Conservation (phyloP, 2,329 filamentous ascomycete species). For the Trichoderma cornu-damae region DNA sequence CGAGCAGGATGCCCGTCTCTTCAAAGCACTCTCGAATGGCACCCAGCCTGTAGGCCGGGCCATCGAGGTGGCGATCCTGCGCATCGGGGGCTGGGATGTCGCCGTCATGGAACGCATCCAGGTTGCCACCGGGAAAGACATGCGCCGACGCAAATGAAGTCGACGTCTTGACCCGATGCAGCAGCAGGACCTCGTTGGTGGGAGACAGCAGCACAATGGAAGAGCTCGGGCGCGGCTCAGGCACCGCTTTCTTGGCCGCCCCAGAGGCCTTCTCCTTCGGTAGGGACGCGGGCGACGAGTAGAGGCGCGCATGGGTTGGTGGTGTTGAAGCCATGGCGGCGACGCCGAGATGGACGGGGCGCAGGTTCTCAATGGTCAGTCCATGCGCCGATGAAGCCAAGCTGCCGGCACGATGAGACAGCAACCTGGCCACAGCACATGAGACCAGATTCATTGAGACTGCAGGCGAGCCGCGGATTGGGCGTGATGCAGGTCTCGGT, state of each 20-base stretch:
- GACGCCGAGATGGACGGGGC: neutral
- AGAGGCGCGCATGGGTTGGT: conserved; percentile 3
- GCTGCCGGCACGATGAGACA: conserved; percentile 3
- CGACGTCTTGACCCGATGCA: conserved; percentile 79
- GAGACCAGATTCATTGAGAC: conserved; percentile 15
- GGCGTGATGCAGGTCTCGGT: neutral
- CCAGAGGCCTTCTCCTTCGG: conserved; percentile 15
- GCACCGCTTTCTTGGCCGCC: conserved; percentile 26
- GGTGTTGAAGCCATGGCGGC: conserved; percentile 12
- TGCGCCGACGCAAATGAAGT: conserved; percentile 85
- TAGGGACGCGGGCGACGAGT: conserved; percentile 17
- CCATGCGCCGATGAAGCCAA: neutral
- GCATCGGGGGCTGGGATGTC: conserved; percentile 42
- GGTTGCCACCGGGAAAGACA: conserved; percentile 89
- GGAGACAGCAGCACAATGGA: conserved; percentile 84
- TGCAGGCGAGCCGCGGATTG: neutral
- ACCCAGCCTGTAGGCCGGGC: conserved; percentile 67
- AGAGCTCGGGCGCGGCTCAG: conserved; percentile 58
- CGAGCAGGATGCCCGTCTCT: conserved; percentile 84
- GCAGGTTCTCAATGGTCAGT: neutral
- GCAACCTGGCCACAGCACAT: conserved; percentile 5
- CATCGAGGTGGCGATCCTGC: conserved; percentile 61
- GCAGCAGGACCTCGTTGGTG: conserved; percentile 77
- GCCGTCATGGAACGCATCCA: conserved; percentile 74
- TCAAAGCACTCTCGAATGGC: conserved; percentile 92